Conservation (phyloP, 257 asterid genomes). For the Voacanga thouarsii region DNA sequence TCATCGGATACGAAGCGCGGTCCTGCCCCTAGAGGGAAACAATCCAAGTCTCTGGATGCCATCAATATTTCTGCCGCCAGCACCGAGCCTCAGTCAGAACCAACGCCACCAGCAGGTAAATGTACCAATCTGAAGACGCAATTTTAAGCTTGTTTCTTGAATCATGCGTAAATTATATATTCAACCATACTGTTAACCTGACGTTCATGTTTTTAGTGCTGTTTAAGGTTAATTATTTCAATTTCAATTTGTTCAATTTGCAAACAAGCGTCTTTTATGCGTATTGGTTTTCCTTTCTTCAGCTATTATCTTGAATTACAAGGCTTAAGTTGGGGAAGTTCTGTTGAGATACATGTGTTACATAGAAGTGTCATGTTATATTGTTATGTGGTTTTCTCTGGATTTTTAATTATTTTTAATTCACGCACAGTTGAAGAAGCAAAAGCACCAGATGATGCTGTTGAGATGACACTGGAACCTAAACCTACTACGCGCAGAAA, state of each 20-base stretch:
- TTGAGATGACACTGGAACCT: slow-evolving; percentile 24
- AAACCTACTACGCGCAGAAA: slow-evolving; percentile 35
- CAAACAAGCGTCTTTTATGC: neutral
- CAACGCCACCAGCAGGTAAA: slow-evolving; percentile 28
- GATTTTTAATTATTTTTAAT: neutral
- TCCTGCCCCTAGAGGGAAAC: slow-evolving; percentile 31
- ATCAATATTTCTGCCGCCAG: slow-evolving; percentile 13
- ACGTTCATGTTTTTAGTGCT: neutral
- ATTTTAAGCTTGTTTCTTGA: neutral
- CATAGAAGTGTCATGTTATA: neutral
- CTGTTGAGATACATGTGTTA: neutral
- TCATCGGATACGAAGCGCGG: slow-evolving; percentile 29
- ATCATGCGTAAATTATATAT: neutral
- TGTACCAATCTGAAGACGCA: neutral
- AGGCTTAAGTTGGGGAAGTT: neutral
- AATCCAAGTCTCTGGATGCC: slow-evolving; percentile 20
- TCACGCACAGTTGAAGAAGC: slow-evolving; percentile 30
- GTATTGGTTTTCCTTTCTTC: neutral
- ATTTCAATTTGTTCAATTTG: too few relatives aligned
- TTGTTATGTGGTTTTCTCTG: neutral
- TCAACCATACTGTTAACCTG: neutral
- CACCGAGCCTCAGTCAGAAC: slow-evolving; percentile 10
- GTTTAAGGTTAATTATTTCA: neutral
- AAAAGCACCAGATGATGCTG: slow-evolving; percentile 21
- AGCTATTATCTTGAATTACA: neutral